phyloP scores from a whole-genome alignment of 208 protist genomes.

The Vickermania ingenoplastis region DNA sequence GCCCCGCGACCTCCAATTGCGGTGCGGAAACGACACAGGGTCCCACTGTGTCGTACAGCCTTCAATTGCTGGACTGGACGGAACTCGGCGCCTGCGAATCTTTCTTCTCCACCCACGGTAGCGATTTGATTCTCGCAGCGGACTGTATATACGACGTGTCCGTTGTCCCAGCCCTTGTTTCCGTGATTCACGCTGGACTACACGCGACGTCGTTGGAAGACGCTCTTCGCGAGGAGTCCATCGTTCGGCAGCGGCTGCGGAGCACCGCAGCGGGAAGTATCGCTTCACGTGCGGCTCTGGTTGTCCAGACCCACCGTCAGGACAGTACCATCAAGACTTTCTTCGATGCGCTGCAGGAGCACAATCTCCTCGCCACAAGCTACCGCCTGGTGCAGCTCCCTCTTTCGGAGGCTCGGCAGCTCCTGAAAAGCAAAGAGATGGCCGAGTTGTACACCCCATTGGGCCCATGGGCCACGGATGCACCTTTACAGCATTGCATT shows the following conservation, averaged over 20 bases:
- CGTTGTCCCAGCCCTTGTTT: constrained; percentile 42
- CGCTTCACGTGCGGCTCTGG: constrained; percentile 28
- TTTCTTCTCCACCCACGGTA: constrained; percentile 27
- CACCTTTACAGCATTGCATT: not conserved
- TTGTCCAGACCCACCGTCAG: constrained; percentile 81
- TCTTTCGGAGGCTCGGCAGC: not conserved
- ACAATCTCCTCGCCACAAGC: constrained; percentile 6
- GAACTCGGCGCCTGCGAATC: constrained; percentile 22
- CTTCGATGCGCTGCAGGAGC: constrained; percentile 36
- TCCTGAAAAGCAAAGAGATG: not conserved
- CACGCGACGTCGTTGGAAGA: constrained; percentile 5
- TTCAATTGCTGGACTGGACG: constrained; percentile 58
- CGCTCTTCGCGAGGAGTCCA: not conserved
- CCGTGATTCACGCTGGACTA: constrained; percentile 32
- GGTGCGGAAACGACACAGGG: too few relatives aligned
- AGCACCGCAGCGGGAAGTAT: not conserved
- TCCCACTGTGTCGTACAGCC: constrained; percentile 28
- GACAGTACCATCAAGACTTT: constrained; percentile 66
- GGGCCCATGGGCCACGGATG: not conserved
- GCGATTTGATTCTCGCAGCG: constrained; percentile 54
- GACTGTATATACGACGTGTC: constrained; percentile 78
- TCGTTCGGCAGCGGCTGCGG: not conserved
- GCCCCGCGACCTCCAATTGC: not conserved
- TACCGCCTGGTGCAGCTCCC: constrained; percentile 20
- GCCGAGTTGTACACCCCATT: not conserved